These are phyloP conservation scores for Myriosclerotinia curreyana DNA, from an alignment of 2,329 filamentous ascomycete genomes.

Conservation along the genomic window DNA sequence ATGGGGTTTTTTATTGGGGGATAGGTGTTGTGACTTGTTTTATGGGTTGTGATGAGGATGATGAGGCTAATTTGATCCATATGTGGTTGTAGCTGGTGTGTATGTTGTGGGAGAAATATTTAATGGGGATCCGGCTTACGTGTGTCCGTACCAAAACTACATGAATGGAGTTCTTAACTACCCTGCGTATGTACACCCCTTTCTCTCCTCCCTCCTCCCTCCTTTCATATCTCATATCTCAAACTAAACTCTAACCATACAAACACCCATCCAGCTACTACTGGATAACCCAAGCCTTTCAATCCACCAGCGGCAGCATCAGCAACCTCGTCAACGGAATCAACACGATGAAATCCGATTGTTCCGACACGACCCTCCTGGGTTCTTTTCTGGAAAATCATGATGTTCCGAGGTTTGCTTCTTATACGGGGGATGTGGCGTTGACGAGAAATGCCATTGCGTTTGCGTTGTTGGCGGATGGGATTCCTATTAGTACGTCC, in stretches of 20 bases:
- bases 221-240: accelerated
- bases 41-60: no score
- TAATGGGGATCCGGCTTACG: conserved; percentile 52
- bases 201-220: no score
- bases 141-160: conserved; percentile 52
- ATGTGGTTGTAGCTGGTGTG: conserved; percentile 55
- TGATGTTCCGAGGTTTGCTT: conserved; percentile 33
- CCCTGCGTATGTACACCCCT: conserved; percentile 38
- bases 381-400: conserved; percentile 44
- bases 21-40: no score
- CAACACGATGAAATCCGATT: conserved; percentile 33
- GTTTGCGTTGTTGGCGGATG: conserved; percentile 50
- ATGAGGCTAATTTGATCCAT: no score
- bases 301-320: conserved; percentile 35
- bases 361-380: conserved; percentile 42
- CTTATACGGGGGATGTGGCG: conserved; percentile 30
- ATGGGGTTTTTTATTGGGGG: no score
- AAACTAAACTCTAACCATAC: background rate
- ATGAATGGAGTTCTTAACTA: conserved; percentile 63
- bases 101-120: conserved; percentile 61
- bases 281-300: conserved; percentile 35
- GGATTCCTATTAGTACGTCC: conserved; percentile 46
- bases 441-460: conserved; percentile 48
- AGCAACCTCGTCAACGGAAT: conserved; percentile 36
- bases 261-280: conserved; percentile 35